A percentile compares a stretch with the other conserved stretches of the same genome.
Conservation (phyloP, 2,329 filamentous ascomycete genomes). For the Aureobasidium subglaciale region DNA sequence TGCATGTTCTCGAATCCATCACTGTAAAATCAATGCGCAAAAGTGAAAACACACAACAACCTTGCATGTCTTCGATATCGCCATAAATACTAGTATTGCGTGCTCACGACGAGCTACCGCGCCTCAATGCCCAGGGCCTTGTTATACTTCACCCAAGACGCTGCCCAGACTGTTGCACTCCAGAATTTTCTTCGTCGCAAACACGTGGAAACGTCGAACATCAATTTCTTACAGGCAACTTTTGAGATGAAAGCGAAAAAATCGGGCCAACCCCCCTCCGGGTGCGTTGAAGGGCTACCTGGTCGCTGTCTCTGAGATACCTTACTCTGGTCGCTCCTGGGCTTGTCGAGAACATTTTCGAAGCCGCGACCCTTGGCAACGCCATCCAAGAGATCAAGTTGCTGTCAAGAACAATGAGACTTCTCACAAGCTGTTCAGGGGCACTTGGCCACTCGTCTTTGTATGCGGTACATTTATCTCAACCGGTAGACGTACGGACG, state of each 20-base stretch:
- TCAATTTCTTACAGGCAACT: too few species aligned
- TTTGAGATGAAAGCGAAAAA: too few species aligned
- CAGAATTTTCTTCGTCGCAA: neutral
- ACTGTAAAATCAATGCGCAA: too few species aligned
- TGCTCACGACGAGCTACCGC: neutral
- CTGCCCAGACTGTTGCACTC: neutral
- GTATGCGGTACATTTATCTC: neutral
- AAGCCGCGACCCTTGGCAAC: neutral
- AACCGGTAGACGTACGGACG: neutral
- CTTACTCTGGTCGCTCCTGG: too few species aligned
- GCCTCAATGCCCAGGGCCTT: neutral
- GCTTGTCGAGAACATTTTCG: neutral
- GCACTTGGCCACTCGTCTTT: neutral
- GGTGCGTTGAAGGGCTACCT: too few species aligned
- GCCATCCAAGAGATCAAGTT: neutral
- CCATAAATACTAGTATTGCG: neutral
- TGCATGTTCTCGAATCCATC: neutral
- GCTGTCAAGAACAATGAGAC: neutral
- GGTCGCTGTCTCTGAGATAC: too few species aligned
- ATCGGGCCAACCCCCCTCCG: too few species aligned
- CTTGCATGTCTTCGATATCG: neutral
- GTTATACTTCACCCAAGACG: neutral
- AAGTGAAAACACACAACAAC: neutral
- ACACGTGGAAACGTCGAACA: neutral
- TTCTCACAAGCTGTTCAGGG: neutral